A percentile compares a stretch with the other conserved stretches of the same genome.
phyloP scores from a whole-genome alignment of 2,329 filamentous ascomycete genomes.

The Phaeosphaeria sp. region DNA sequence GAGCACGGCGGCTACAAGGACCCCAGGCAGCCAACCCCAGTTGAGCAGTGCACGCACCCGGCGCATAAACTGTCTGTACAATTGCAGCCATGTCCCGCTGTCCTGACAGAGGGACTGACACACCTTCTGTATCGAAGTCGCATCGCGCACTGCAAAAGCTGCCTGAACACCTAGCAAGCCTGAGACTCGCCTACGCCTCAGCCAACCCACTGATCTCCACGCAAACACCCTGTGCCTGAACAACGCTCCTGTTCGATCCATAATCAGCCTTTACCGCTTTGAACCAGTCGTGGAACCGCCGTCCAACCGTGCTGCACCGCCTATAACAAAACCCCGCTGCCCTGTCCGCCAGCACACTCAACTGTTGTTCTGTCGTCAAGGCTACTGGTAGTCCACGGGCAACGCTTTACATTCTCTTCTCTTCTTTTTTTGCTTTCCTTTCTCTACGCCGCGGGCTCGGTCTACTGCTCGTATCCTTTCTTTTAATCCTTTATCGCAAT shows the following conservation, averaged over 20 bases:
- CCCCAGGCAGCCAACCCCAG: slow-evolving; percentile 19
- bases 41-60: slow-evolving; percentile 15
- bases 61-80: slow-evolving; percentile 45
- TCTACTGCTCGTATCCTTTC: slow-evolving; percentile 38
- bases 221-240: slow-evolving; percentile 27
- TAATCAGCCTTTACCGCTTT: slow-evolving; percentile 21
- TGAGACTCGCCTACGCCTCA: slow-evolving; percentile 44
- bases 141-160: slow-evolving; percentile 25
- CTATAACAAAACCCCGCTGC: slow-evolving; percentile 45
- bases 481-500: slow-evolving; percentile 19
- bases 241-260: slow-evolving; percentile 8
- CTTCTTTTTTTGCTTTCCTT: slow-evolving; percentile 17
- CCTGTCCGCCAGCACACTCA: slow-evolving; percentile 23
- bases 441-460: slow-evolving; percentile 35
- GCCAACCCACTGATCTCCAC: slow-evolving; percentile 23
- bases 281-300: slow-evolving; percentile 17
- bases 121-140: slow-evolving; percentile 42
- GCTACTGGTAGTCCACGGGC: slow-evolving; percentile 48
- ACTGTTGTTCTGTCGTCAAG: slow-evolving; percentile 39
- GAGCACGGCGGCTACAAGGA: slow-evolving; percentile 33
- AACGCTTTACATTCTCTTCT: slow-evolving; percentile 9
- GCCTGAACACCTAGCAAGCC: slow-evolving; percentile 40
- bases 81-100: slow-evolving; percentile 39
- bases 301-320: slow-evolving; percentile 14
- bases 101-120: slow-evolving; percentile 38